Evolutionary conservation across 2,329 filamentous ascomycete genomes (phyloP).

Genomic region (Nemania abortiva): DNA sequence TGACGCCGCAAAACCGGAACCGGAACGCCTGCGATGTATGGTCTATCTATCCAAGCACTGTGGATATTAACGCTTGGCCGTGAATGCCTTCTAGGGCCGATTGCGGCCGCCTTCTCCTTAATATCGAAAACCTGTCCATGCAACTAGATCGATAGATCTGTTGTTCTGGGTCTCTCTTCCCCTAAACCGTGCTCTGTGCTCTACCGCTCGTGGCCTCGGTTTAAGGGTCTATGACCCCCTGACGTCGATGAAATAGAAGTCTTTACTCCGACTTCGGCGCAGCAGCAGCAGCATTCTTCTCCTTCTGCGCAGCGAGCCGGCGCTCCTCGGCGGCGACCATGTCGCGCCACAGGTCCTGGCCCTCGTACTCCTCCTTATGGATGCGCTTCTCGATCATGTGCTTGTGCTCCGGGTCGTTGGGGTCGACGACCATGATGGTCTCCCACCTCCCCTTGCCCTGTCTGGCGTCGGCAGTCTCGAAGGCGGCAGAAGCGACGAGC

Average conservation of each 20-base stretch:
- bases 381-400: conserved; percentile 86
- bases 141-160: background rate
- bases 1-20: conserved; percentile 18
- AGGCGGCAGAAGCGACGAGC: conserved; percentile 81
- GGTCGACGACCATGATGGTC: conserved; percentile 83
- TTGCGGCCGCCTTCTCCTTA: background rate
- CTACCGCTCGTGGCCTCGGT: background rate
- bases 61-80: background rate
- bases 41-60: conserved; percentile 15
- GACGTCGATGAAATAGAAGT: background rate
- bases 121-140: background rate
- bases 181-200: background rate
- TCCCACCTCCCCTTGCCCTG: conserved; percentile 84
- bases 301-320: conserved; percentile 59
- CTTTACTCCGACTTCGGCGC: conserved; percentile 15
- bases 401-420: conserved; percentile 85
- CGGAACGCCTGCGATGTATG: conserved; percentile 28
- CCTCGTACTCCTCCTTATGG: conserved; percentile 87
- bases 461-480: conserved; percentile 83
- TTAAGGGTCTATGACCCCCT: background rate
- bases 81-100: background rate
- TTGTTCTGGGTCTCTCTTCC: background rate
- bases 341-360: conserved; percentile 94
- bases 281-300: conserved; percentile 45
- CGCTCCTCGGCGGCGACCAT: conserved; percentile 87